These are phyloP conservation scores for Neofusicoccum umdonicola DNA, from an alignment of 2,329 filamentous ascomycete species.

Conservation along the genomic window DNA sequence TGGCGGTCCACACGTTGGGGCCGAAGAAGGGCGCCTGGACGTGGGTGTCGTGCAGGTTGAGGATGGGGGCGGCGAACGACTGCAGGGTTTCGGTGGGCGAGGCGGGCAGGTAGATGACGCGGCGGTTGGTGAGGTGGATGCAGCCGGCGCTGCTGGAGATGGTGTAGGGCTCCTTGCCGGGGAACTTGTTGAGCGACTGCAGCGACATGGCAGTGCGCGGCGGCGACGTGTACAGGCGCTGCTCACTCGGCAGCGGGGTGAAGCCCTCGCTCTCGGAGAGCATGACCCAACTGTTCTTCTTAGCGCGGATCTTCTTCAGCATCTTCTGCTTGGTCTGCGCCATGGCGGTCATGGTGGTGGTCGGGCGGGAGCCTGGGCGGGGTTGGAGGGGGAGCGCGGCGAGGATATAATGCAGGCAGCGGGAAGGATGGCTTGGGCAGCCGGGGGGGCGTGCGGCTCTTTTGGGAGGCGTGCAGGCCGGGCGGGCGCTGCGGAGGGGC, in stretches of 20 bases:
- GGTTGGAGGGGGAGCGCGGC: background rate
- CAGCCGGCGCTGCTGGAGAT: slow-evolving; percentile 72
- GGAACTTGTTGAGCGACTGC: slow-evolving; percentile 66
- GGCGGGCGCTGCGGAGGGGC: background rate
- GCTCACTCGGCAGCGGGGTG: slow-evolving; percentile 81
- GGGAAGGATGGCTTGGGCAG: slow-evolving; percentile 19
- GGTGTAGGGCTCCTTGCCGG: slow-evolving; percentile 62
- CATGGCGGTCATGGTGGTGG: background rate
- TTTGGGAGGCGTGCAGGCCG: slow-evolving; percentile 6
- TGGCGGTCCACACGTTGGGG: slow-evolving; percentile 82
- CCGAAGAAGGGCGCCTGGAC: slow-evolving; percentile 90
- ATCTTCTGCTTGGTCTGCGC: slow-evolving; percentile 24
- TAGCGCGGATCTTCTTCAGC: slow-evolving; percentile 22
- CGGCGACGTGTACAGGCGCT: slow-evolving; percentile 75
- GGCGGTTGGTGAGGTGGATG: slow-evolving; percentile 79
- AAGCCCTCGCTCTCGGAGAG: slow-evolving; percentile 70
- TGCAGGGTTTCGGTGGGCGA: slow-evolving; percentile 67
- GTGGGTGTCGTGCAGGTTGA: slow-evolving; percentile 83
- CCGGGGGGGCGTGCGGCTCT: slow-evolving; percentile 6
- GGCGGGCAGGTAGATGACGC: slow-evolving; percentile 82
- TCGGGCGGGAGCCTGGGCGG: background rate
- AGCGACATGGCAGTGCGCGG: slow-evolving; percentile 75
- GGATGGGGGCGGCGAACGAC: slow-evolving; percentile 84
- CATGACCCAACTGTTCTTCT: slow-evolving; percentile 77
- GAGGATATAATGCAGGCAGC: background rate